phyloP scores from a whole-genome alignment of 352 stramenopile species.

The Pythium insidiosum region DNA sequence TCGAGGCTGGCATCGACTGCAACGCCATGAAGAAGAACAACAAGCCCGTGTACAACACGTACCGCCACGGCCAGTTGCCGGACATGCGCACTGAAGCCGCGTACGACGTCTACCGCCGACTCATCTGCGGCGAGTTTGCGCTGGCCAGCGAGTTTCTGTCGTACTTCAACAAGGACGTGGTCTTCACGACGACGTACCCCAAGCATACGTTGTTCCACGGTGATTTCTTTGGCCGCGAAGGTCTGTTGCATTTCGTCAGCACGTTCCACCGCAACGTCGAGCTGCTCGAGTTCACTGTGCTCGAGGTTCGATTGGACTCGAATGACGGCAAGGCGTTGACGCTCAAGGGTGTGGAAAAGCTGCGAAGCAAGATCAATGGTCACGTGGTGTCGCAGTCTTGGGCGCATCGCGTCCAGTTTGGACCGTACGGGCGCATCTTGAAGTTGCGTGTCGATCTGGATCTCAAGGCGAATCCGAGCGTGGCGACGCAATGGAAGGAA shows the following conservation, averaged over 20 bases:
- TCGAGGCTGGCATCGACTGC: constrained; percentile 75
- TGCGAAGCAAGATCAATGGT: constrained; percentile 74
- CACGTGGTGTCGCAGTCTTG: constrained; percentile 66
- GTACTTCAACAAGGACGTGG: constrained; percentile 88
- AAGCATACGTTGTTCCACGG: constrained; percentile 71
- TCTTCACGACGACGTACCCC: constrained; percentile 78
- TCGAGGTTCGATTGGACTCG: constrained; percentile 44
- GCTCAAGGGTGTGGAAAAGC: constrained; percentile 72
- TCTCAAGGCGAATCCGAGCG: constrained; percentile 28
- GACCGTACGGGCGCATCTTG: constrained; percentile 74
- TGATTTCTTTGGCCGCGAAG: constrained; percentile 83
- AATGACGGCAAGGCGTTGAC: constrained; percentile 56
- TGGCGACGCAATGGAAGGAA: constrained; percentile 66
- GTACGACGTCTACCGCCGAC: constrained; percentile 69
- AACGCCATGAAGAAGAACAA: constrained; percentile 81
- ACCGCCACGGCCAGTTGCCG: constrained; percentile 54
- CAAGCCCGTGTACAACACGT: constrained; percentile 74
- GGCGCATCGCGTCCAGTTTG: constrained; percentile 70
- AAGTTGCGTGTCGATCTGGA: constrained; percentile 77
- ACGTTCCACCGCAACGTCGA: constrained; percentile 74
- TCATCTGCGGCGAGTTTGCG: constrained; percentile 44
- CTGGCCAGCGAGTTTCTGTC: constrained; percentile 59
- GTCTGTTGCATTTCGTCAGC: constrained; percentile 68
- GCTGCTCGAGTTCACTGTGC: constrained; percentile 69
- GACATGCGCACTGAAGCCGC: constrained; percentile 73